A percentile compares a stretch with the other conserved stretches of the same genome.
These are phyloP conservation scores for Pyricularia grisea DNA, from an alignment of 2,329 filamentous ascomycete genomes.

Conservation along the genomic window DNA sequence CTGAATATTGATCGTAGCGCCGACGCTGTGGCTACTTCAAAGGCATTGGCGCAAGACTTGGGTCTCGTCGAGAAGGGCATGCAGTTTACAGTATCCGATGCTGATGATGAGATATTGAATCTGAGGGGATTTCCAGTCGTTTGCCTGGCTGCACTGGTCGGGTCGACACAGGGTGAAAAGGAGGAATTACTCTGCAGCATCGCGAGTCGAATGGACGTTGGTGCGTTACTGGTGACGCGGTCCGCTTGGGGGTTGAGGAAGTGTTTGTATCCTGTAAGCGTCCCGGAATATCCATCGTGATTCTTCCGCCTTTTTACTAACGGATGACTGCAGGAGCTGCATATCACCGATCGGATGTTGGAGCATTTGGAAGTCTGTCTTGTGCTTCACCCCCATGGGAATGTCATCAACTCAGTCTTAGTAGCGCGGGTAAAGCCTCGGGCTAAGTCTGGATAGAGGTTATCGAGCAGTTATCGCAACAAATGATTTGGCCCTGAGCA, in stretches of 20 bases:
- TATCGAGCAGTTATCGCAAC: background rate
- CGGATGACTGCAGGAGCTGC: background rate
- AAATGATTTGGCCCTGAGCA: background rate
- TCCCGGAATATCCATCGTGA: constrained; percentile 6
- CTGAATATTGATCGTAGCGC: constrained; percentile 2
- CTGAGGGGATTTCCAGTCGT: constrained; percentile 32
- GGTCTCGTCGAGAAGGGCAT: background rate
- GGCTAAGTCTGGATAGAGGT: background rate
- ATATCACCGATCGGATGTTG: constrained; percentile 16
- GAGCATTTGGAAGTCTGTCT: constrained; percentile 26
- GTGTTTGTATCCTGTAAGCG: constrained; percentile 37
- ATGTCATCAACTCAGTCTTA: constrained; percentile 40
- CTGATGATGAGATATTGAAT: constrained; percentile 7
- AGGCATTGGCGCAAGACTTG: background rate
- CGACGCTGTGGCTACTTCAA: background rate
- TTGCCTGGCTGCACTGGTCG: constrained; percentile 40
- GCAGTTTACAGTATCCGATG: constrained; percentile 19
- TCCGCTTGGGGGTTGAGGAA: constrained; percentile 33
- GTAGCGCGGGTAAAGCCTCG: constrained; percentile 18
- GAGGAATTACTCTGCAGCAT: constrained; percentile 26
- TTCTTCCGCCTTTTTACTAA: too few species aligned
- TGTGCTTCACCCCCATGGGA: constrained; percentile 36
- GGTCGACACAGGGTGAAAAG: constrained; percentile 29
- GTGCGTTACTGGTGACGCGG: constrained; percentile 33
- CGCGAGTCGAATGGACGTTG: constrained; percentile 26